Percentiles rank a stretch among this genome's conserved stretches.
phyloP scores from a whole-genome alignment of 73 alveolate genomes.

The Symbiodinium natans region DNA sequence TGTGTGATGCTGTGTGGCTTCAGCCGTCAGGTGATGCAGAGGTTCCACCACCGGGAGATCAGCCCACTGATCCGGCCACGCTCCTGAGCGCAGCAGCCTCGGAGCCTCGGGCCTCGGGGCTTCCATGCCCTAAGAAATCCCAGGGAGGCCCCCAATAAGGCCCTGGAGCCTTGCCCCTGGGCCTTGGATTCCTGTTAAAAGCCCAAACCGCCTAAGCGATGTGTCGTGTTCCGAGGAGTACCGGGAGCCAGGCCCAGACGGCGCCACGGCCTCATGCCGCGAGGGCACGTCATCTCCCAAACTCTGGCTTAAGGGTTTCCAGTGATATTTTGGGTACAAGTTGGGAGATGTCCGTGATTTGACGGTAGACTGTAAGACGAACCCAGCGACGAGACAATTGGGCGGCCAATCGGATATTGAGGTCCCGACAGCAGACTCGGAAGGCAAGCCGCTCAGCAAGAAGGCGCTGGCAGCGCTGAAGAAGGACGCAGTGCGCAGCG shows the following conservation, averaged over 20 bases:
- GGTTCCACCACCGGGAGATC: slow-evolving; percentile 40
- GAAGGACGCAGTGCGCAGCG: neutral
- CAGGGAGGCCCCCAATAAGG: no score
- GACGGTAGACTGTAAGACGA: neutral
- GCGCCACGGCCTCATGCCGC: neutral
- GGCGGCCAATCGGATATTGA: neutral
- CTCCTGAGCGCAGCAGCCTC: slow-evolving; percentile 12
- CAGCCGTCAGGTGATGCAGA: slow-evolving; percentile 24
- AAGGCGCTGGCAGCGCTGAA: slow-evolving; percentile 32
- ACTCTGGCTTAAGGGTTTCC: no score
- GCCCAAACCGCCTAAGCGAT: neutral
- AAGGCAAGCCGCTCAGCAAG: slow-evolving; percentile 40
- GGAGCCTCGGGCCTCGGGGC: neutral
- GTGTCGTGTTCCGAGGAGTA: neutral
- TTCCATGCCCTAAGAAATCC: no score
- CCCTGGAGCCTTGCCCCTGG: no score
- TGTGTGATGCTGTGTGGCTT: neutral
- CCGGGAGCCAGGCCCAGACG: slow-evolving; percentile 50
- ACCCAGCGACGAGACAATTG: no score
- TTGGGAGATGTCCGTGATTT: neutral
- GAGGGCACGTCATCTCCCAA: neutral
- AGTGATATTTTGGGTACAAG: no score
- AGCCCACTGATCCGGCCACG: slow-evolving; percentile 46
- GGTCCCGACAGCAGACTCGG: slow-evolving; percentile 41
- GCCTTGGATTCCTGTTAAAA: no score